These are phyloP conservation scores for Catunica adiposa DNA, from an alignment of 2,329 filamentous ascomycete genomes.

Conservation along the genomic window DNA sequence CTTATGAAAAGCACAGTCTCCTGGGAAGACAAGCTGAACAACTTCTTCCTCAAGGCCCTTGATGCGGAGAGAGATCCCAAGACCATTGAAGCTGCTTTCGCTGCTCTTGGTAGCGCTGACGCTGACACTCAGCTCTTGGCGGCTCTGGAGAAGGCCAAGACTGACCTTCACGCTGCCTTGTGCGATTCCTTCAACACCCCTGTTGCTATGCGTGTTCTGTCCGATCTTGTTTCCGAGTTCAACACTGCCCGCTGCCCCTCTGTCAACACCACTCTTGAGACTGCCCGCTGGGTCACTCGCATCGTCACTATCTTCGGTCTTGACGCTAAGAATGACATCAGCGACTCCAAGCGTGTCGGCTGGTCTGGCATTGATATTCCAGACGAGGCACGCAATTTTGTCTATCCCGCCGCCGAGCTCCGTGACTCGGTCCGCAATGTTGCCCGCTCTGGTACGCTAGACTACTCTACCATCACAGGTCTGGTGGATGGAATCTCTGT, in stretches of 20 bases:
- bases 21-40: conserved; percentile 15
- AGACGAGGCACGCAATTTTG: conserved; percentile 31
- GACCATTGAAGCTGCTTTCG: conserved; percentile 6
- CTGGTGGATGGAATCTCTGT: conserved; percentile 34
- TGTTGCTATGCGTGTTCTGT: conserved; percentile 59
- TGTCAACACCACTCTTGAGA: conserved; percentile 15
- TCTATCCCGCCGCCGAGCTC: conserved; percentile 23
- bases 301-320: conserved; percentile 77
- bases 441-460: conserved; percentile 24
- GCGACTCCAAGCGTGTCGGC: conserved; percentile 19
- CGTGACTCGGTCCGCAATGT: conserved; percentile 12
- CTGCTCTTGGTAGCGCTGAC: conserved; percentile 13
- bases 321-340: conserved; percentile 31
- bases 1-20: conserved; percentile 32
- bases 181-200: conserved; percentile 81
- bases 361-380: conserved; percentile 28
- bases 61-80: conserved; percentile 12
- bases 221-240: conserved; percentile 53
- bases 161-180: conserved; percentile 42
- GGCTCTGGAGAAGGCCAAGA: conserved; percentile 37
- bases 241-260: conserved; percentile 13
- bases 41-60: conserved; percentile 15
- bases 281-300: conserved; percentile 66
- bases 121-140: conserved; percentile 22
- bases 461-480: conserved; percentile 27